A percentile compares a stretch with the other conserved stretches of the same genome.
phyloP scores from a whole-genome alignment of 441 rosid genomes.

The Melastoma candidum region DNA sequence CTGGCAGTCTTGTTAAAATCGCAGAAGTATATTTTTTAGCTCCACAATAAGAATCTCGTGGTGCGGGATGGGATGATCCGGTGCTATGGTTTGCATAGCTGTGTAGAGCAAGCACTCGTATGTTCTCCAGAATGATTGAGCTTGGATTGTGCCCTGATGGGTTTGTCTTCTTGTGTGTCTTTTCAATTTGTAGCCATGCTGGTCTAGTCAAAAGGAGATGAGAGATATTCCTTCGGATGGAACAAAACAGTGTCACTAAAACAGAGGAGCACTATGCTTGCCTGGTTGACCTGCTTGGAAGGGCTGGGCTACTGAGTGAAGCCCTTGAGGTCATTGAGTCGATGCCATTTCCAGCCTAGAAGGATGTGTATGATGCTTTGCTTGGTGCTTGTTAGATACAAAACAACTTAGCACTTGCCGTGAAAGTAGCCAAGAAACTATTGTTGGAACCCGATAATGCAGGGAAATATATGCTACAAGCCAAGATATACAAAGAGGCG shows the following conservation, averaged over 20 bases:
- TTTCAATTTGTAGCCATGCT: slow-evolving; percentile 12
- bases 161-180: slow-evolving; percentile 7
- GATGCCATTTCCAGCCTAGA: slow-evolving; percentile 8
- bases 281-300: slow-evolving; percentile 10
- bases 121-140: slow-evolving; percentile 3
- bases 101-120: slow-evolving; percentile 1
- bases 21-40: slow-evolving; percentile 3
- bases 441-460: slow-evolving; percentile 11
- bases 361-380: slow-evolving; percentile 10
- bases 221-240: slow-evolving; percentile 7
- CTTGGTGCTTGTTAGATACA: slow-evolving; percentile 11
- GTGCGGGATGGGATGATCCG: slow-evolving; percentile 9
- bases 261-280: slow-evolving; percentile 13
- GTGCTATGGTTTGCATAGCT: slow-evolving; percentile 12
- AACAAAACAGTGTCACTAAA: slow-evolving; percentile 3
- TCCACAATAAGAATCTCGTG: slow-evolving; percentile 3
- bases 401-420: slow-evolving; percentile 6
- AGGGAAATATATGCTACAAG: slow-evolving; percentile 7
- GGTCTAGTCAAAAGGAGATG: slow-evolving; percentile 5
- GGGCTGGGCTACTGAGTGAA: slow-evolving; percentile 5
- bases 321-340: slow-evolving; percentile 4
- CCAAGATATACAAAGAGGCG: slow-evolving; percentile 7
- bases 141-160: slow-evolving; percentile 9
- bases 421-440: slow-evolving; percentile 6
- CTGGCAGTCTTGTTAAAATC: slow-evolving; percentile 5